Evolutionary conservation across 2,329 filamentous ascomycete species (phyloP).

Genomic region (Botrytis fragariae): DNA sequence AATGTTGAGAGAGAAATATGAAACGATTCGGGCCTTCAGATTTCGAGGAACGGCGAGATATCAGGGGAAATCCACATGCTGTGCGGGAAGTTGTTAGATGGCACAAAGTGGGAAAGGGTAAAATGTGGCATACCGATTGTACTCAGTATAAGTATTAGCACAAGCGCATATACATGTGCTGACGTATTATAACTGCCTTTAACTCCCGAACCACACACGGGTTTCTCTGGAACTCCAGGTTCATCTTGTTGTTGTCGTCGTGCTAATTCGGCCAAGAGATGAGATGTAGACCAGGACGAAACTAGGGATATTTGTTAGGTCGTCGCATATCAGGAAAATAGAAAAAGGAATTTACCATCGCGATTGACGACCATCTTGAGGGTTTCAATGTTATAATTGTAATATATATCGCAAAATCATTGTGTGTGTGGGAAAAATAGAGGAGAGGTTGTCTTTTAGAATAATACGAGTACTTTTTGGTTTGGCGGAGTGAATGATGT

Average conservation of each 20-base stretch:
- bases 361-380: slow-evolving; percentile 19
- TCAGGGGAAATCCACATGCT: slow-evolving; percentile 40
- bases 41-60: slow-evolving; percentile 37
- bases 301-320: slow-evolving; percentile 6
- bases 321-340: neutral
- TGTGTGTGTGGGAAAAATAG: neutral
- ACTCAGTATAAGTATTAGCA: slow-evolving; percentile 55
- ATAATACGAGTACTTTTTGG: neutral
- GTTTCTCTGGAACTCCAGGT: slow-evolving; percentile 36
- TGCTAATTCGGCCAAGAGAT: slow-evolving; percentile 49
- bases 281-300: slow-evolving; percentile 26
- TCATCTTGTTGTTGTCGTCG: slow-evolving; percentile 45
- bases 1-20: slow-evolving; percentile 62
- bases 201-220: slow-evolving; percentile 52
- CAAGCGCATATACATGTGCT: slow-evolving; percentile 55
- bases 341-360: neutral
- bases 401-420: slow-evolving; percentile 17
- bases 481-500: slow-evolving; percentile 1
- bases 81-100: neutral
- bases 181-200: slow-evolving; percentile 53
- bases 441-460: neutral
- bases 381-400: slow-evolving; percentile 11
- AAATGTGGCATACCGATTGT: slow-evolving; percentile 43
- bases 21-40: slow-evolving; percentile 32
- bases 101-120: slow-evolving; percentile 16